Evolutionary conservation across 139 green algal genomes (phyloP), one percentile per base, ranked within the genome.

Genomic region (Nannochloris sp.): DNA sequence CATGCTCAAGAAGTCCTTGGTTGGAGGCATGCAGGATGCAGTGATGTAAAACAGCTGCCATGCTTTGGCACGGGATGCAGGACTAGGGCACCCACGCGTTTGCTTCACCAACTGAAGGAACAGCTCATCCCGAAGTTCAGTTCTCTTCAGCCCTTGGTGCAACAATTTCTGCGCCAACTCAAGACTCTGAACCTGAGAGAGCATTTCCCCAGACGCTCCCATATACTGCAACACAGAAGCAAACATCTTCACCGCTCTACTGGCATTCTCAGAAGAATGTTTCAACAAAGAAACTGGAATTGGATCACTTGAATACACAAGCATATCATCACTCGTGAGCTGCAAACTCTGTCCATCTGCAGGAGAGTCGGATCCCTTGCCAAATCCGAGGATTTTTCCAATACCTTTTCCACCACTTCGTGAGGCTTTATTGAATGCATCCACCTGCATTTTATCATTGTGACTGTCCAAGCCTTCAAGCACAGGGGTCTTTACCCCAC

Each of bases 81-180:
- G 21, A 44, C 58, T 74, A 9, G 81, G 79, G 73, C 91, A 94
- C 63, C 85, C 78, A 15, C 90, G 81, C 36, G 88, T 94, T 76
- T 97, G 90, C 78, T 96, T 96, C 5, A 95, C 58, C 15, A 97
- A 78, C 76, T 90, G 81, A 70, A 83, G 72, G 63, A 77, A 92
- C 43, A 98, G 73, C 84, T 98, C 92, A 64, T 97, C 92, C 10
- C 84, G 82, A 24, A 98, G 83, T 79, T 97, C 92, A 6, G 80
- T 66, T 3, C 86, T 72, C 69, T 94, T 93, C 14, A 95, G 66
- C 15, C 79, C 86, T 70, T 92, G 84, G 63, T 95, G 87, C 60
- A 95, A 67, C 57, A 97, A 79, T 79, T 96, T 97, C 78, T 92
- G 85, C 0, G 76, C 80, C 31, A 92, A 80, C 55, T 95, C 88